Evolutionary conservation across 805 yeast genomes (phyloP), one percentile per base, ranked within the genome.

Genomic region (Saccharomycopsis vini): DNA sequence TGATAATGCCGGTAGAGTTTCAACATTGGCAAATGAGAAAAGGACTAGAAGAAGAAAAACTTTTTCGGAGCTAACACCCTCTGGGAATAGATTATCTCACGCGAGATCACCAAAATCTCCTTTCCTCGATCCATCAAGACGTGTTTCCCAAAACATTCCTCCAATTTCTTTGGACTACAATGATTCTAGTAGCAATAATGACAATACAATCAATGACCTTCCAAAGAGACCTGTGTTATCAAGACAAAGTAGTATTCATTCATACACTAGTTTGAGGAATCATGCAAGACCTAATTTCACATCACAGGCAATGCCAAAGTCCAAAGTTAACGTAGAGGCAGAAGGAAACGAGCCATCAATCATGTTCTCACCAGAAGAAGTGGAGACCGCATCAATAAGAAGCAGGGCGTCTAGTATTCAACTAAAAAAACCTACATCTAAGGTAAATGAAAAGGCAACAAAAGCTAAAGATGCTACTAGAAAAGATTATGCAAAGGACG

Each of bases 261-360:
- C 52, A 7, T 49, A 46, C 28, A 38, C 43, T 9, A 40, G 46
- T 33, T 19, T 39, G 3, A 39, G 54, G 21, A 56, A 46, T 13
- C 64, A 66, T 44, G 59, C 68, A 32, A 67, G 75, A 38, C 85
- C 88, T 0, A 75, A 75, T 37, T 79, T 84, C 52, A 75, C 83
- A 29, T 81, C 90, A 2, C 80, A 77, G 35, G 78, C 81, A 39
- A 69, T 82, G 40, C 92, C 92, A 1, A 71, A 75, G 48, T 75
- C 90, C 0, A 76, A 71, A 48, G 70, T 82, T 1, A 62, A 78
- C 38, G 85, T 79, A 46, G 81, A 79, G 49, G 86, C 81, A 0
- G 73, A 73, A 18, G 88, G 84, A 7, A 73, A 72, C 50, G 73
- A 77, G 49, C 86, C 85, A 1, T 72, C 87, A 0, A 77, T 79